These are phyloP conservation scores for Monosporascus sp. DNA, from an alignment of 2,329 filamentous ascomycete species.

Conservation along the genomic window DNA sequence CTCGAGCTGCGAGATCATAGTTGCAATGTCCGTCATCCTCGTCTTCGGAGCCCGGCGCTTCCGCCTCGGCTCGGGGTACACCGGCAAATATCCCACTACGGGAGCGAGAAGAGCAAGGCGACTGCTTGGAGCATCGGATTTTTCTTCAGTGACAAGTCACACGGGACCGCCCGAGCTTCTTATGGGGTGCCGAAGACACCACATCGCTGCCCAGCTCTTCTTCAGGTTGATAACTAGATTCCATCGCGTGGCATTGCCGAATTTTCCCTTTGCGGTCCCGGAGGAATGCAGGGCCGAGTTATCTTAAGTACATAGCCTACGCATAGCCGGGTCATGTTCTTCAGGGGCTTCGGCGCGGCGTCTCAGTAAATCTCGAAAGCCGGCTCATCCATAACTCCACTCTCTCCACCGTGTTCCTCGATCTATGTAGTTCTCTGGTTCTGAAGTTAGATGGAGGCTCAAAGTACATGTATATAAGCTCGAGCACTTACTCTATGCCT, in stretches of 20 bases:
- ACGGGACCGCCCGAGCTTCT: slow-evolving; percentile 17
- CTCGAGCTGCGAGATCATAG: slow-evolving; percentile 29
- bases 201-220: not conserved
- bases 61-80: slow-evolving; percentile 22
- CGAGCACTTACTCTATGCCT: no score
- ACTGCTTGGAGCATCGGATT: slow-evolving; percentile 25
- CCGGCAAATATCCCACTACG: slow-evolving; percentile 22
- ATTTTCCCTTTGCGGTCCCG: not conserved
- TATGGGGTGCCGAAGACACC: not conserved
- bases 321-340: no score
- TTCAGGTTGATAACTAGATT: not conserved
- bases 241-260: not conserved
- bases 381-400: no score
- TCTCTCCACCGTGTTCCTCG: no score
- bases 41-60: slow-evolving; percentile 18
- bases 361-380: no score
- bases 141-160: slow-evolving; percentile 25
- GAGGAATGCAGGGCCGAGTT: not conserved
- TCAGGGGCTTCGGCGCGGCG: no score
- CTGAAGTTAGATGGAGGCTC: no score
- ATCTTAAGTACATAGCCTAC: no score
- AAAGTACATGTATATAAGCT: no score
- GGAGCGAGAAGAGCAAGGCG: slow-evolving; percentile 22
- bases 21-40: slow-evolving; percentile 28
- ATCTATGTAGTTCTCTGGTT: no score